A percentile compares a stretch with the other conserved stretches of the same genome.
Conservation (phyloP, 2,329 filamentous ascomycete genomes). For the Phoma sp. region DNA sequence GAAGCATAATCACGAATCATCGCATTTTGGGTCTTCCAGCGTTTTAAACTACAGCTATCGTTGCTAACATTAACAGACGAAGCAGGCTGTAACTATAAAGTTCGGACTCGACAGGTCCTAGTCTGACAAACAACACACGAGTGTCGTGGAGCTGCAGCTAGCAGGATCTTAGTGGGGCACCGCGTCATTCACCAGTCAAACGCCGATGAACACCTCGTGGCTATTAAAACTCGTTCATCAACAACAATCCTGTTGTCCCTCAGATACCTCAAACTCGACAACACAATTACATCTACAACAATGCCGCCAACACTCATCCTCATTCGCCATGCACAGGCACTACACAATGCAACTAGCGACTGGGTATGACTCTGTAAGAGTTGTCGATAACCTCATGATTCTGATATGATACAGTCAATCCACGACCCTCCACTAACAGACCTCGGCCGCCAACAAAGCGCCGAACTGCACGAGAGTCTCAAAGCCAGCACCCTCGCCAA, state of each 20-base stretch:
- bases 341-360: conserved; percentile 54
- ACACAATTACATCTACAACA: neutral
- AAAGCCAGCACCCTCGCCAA: conserved; percentile 47
- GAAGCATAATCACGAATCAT: conserved; percentile 25
- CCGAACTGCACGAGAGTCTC: conserved; percentile 49
- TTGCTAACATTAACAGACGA: neutral
- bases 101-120: neutral
- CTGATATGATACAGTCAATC: conserved; percentile 32
- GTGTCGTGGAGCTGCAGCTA: conserved; percentile 9
- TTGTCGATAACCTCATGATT: neutral
- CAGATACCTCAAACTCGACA: neutral
- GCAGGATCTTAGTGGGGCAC: conserved; percentile 14
- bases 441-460: conserved; percentile 52
- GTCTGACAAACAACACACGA: neutral
- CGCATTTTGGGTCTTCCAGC: conserved; percentile 2
- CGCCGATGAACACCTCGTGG: conserved; percentile 8
- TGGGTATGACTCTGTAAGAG: conserved; percentile 27
- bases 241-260: neutral
- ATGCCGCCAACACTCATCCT: conserved; percentile 57
- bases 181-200: conserved; percentile 20
- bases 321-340: conserved; percentile 55
- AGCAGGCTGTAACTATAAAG: neutral
- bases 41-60: neutral
- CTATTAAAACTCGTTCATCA: conserved; percentile 10
- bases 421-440: conserved; percentile 53